Evolutionary conservation across 768 basidiomycete genomes (phyloP).

Genomic region (Pisolithus tinctorius): DNA sequence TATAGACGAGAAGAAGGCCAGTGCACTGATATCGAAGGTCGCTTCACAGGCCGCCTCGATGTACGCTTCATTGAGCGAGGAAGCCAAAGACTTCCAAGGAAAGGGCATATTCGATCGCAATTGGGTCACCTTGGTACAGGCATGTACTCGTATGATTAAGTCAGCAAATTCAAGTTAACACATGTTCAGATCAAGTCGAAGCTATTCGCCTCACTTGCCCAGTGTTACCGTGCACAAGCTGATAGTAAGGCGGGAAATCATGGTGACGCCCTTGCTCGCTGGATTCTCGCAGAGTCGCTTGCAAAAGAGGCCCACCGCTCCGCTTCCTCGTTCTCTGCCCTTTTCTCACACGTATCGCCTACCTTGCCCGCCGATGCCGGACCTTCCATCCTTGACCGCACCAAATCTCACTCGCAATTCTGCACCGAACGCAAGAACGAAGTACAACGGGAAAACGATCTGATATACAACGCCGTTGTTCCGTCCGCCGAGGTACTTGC

Average conservation of each 20-base stretch:
- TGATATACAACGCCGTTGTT: conserved; percentile 91
- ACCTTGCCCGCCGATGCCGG: conserved; percentile 86
- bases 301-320: conserved; percentile 79
- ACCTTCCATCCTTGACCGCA: conserved; percentile 70
- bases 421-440: conserved; percentile 70
- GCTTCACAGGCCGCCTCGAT: conserved; percentile 75
- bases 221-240: conserved; percentile 79
- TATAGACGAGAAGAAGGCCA: conserved; percentile 85
- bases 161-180: conserved; percentile 1
- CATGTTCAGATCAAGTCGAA: conserved; percentile 77
- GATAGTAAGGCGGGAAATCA: conserved; percentile 74
- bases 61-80: conserved; percentile 80
- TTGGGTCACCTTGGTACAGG: conserved; percentile 86
- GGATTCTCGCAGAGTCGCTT: conserved; percentile 64
- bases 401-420: conserved; percentile 74
- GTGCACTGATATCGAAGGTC: conserved; percentile 73
- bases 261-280: conserved; percentile 79
- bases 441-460: conserved; percentile 86
- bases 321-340: conserved; percentile 59
- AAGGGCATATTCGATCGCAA: conserved; percentile 94
- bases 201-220: conserved; percentile 77
- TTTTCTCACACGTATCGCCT: conserved; percentile 69
- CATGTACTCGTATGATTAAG: conserved; percentile 20
- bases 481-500: conserved; percentile 77
- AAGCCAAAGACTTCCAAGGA: conserved; percentile 94